Base-by-base conservation (phyloP, 768 basidiomycete species). In the Auriscalpium orientale region DNA sequence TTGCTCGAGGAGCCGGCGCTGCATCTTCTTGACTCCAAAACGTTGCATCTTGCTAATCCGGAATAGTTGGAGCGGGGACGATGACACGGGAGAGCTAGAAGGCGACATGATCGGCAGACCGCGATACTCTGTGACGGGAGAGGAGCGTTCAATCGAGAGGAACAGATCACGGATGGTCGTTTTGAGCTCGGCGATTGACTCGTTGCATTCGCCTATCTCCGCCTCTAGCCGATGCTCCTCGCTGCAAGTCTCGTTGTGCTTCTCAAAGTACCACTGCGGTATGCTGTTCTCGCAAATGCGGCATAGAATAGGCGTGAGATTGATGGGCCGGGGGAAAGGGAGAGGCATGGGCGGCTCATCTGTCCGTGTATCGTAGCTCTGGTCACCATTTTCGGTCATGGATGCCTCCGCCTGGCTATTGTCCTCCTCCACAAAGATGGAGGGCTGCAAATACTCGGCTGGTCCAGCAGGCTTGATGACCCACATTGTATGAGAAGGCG, bases 181-280 rank as follows among this genome's bases (percentile, higher is more conserved):
- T 56, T 85, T 83, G 53, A 98, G 78, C 66, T 98, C 97, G 15
- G 78, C 71, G 55, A 98, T 87, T 21, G 87, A 87, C 69, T 99
- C 97, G 72, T 98, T 97, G 75, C 88, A 91, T 66, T 93, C 91
- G 40, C 80, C 73, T 61, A 98, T 94, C 70, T 97, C 95, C 16
- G 94, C 93, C 71, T 99, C 97, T 58, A 99, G 78, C 46, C 91
- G 85, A 72, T 99, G 97, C 3, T 90, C 87, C 72, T 98, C 95
- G 62, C 84, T 91, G 64, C 97, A 99, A 11, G 95, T 98, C 72
- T 99, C 97, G 79, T 93, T 98, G 75, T 99, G 97, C 75, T 98
- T 98, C 75, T 98, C 97, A 69, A 99, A 99, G 75, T 94, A 99
- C 97, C 97, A 99, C 58, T 95, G 90, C 2, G 95, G 95, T 56